These are phyloP conservation scores for Dichotomocladium elegans DNA, from an alignment of 371 early-diverging fungal species.

Conservation along the genomic window DNA sequence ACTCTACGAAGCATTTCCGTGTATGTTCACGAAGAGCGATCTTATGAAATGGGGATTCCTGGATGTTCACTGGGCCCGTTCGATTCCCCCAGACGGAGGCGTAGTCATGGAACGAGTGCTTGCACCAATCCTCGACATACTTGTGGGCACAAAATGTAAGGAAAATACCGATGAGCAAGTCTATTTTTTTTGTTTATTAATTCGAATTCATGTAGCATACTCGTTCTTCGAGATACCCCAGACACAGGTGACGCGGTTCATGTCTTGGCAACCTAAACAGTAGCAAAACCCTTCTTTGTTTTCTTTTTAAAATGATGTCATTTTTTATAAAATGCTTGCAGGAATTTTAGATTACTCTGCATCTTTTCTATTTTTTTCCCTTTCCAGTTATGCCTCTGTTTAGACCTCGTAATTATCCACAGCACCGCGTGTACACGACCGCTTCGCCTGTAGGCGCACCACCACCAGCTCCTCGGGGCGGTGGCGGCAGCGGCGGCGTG, in stretches of 20 bases:
- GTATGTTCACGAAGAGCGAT: constrained; percentile 31
- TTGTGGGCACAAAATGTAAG: constrained; percentile 39
- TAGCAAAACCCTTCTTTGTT: too few species aligned
- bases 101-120: constrained; percentile 26
- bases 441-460: too few species aligned
- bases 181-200: background rate
- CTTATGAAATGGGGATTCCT: constrained; percentile 27
- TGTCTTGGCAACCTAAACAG: constrained; percentile 36
- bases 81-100: background rate
- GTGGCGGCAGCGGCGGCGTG: constrained; percentile 3
- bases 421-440: background rate
- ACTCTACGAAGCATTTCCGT: constrained; percentile 31
- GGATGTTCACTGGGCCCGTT: constrained; percentile 18
- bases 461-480: background rate
- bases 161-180: background rate
- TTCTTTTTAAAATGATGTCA: background rate
- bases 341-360: too few species aligned
- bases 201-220: constrained; percentile 21
- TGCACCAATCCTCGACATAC: constrained; percentile 35
- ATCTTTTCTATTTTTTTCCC: constrained; percentile 2
- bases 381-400: background rate
- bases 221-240: constrained; percentile 46
- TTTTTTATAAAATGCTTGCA: background rate
- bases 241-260: constrained; percentile 36
- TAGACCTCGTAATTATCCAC: background rate